A percentile compares a stretch with the other conserved stretches of the same genome.
phyloP scores from a whole-genome alignment of 805 yeast genomes.

The Yarrowia sp. region DNA sequence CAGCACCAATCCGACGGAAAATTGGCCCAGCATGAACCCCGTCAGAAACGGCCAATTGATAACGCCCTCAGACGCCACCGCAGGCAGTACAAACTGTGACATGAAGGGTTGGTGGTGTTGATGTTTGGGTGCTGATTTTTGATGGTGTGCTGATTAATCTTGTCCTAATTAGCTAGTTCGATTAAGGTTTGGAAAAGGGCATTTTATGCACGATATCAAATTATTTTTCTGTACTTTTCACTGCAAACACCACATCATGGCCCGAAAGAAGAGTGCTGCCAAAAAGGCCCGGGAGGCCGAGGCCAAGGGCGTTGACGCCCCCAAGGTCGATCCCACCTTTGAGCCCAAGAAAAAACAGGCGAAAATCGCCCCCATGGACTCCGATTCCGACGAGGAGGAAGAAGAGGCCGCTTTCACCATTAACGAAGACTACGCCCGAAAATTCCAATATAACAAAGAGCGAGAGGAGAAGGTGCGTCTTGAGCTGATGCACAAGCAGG shows the following conservation, averaged over 20 bases:
- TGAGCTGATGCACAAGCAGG: conserved; percentile 47
- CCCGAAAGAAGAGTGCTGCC: conserved; percentile 87
- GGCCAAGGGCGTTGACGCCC: conserved; percentile 6
- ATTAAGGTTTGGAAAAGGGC: conserved; percentile 16
- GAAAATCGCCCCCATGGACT: conserved; percentile 7
- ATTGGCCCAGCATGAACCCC: conserved; percentile 53
- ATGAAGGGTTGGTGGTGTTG: neutral
- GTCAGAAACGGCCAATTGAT: conserved; percentile 34
- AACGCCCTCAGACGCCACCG: conserved; percentile 26
- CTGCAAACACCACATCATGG: conserved; percentile 55
- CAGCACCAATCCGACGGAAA: conserved; percentile 51
- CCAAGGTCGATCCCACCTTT: conserved; percentile 43
- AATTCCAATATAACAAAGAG: conserved; percentile 49
- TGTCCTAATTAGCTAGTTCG: neutral
- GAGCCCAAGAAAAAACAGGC: conserved; percentile 39
- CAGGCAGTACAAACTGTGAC: conserved; percentile 35
- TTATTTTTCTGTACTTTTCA: conserved; percentile 12
- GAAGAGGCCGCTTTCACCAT: conserved; percentile 40
- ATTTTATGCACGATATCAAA: conserved; percentile 36
- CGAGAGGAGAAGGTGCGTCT: conserved; percentile 47
- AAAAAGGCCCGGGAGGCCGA: conserved; percentile 65
- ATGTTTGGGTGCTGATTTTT: neutral
- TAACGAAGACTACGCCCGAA: conserved; percentile 46
- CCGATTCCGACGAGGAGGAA: conserved; percentile 41
- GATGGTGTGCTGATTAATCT: neutral